Base-by-base conservation (phyloP, 352 stramenopile species). In the Pythium apleroticum region DNA sequence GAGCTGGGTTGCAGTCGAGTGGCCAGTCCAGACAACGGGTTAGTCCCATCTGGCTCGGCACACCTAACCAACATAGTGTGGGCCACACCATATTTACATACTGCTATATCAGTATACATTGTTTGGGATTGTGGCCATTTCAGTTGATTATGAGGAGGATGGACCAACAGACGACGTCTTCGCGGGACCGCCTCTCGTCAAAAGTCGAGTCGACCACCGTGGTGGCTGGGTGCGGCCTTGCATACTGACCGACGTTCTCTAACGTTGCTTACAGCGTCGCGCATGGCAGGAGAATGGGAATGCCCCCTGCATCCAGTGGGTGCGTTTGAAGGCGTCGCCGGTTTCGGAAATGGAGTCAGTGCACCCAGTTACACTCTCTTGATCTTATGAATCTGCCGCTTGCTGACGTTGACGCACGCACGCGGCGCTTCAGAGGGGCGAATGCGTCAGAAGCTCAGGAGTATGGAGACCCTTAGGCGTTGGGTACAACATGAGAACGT, bases 141-240 rank as follows among this genome's bases (percentile, higher is more conserved):
- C n/a, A 49, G 41, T 49, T 49, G 41, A 49, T 49, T 49, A 8
- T 27, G 41, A 49, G 41, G 41, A 49, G 41, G 41, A 49, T 49
- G 41, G 41, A 27, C 41, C 19, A n/a, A 49, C 17, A n/a, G 41
- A 49, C 41, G 41, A 49, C 41, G 10, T 8, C 3, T 10, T 17
- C 4, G 41, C 41, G 20, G 41, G 41, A 49, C 41, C 41, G 41
- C 41, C 41, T 49, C 41, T 49, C 41, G 41, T 27, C 19, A 49
- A 25, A 27, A 49, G 19, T 49, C 41, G 41, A 49, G 41, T 49
- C 41, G 41, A 49, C 41, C 41, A 49, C 41, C 41, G 41, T 22
- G 41, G 41, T 49, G 41, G n/a, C n/a, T 49, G 41, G n/a, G n/a
- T n/a, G n/a, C n/a, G n/a, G n/a, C n/a, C n/a, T n/a, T 14, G n/a